These are phyloP conservation scores for Durotheca rogersii DNA, from an alignment of 495 filamentous ascomycete genomes.

Conservation along the genomic window DNA sequence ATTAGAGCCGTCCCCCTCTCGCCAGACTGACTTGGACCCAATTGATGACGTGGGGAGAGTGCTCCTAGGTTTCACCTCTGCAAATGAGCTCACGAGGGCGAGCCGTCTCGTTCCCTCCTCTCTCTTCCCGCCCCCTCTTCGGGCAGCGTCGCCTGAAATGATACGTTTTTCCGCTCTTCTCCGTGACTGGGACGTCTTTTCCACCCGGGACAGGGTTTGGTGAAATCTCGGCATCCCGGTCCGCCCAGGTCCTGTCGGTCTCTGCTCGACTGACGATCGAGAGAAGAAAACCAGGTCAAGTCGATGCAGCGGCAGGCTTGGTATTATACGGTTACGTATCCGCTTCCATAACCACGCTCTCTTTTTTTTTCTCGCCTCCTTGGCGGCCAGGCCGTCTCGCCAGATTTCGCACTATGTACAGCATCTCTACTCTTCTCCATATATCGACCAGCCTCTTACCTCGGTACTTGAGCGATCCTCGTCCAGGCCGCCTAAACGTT, in stretches of 20 bases:
- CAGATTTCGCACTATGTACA: constrained; percentile 15
- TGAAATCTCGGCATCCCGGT: constrained; percentile 31
- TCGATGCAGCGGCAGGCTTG: constrained; percentile 22
- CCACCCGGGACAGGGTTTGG: constrained; percentile 13
- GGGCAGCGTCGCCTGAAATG: constrained; percentile 2
- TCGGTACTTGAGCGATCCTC: constrained; percentile 30
- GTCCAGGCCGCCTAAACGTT: constrained; percentile 27
- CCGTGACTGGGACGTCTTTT: constrained; percentile 4
- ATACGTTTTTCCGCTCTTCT: constrained; percentile 1
- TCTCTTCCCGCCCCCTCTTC: too few relatives aligned
- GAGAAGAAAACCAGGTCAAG: constrained; percentile 8
- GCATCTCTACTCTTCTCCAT: constrained; percentile 22
- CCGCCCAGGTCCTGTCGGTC: constrained; percentile 20
- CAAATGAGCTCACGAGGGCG: constrained; percentile 7
- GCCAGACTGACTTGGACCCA: constrained; percentile 13
- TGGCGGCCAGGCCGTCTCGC: constrained; percentile 23
- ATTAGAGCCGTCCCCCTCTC: too few relatives aligned
- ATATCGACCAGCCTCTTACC: constrained; percentile 17
- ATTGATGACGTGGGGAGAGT: constrained; percentile 20
- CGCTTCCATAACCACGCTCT: constrained; percentile 25
- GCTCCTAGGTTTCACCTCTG: constrained; percentile 15
- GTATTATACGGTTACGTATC: constrained; percentile 21
- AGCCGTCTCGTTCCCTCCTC: constrained; percentile 1
- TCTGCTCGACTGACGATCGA: constrained; percentile 13
- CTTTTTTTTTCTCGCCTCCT: too few relatives aligned